A percentile compares a stretch with the other conserved stretches of the same genome.
Conservation (phyloP, 768 basidiomycete species). For the Termitomyces bulborhizus region DNA sequence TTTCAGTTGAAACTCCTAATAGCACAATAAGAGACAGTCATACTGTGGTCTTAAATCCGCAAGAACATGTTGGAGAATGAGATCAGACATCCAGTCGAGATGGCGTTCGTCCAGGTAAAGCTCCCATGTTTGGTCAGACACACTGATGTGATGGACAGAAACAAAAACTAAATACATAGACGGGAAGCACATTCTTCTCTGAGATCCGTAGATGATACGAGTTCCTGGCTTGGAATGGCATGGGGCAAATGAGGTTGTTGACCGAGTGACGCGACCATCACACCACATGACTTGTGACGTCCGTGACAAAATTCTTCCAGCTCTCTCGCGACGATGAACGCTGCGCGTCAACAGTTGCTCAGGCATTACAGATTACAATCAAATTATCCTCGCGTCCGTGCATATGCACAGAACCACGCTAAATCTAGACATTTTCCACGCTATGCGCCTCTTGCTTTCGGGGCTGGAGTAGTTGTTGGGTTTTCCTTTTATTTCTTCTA, state of each 20-base stretch:
- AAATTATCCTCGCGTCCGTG: not conserved
- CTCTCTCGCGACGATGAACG: constrained; percentile 7
- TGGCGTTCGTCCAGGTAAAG: constrained; percentile 83
- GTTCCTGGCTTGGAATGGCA: constrained; percentile 71
- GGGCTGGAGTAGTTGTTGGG: constrained; percentile 23
- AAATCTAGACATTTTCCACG: not conserved
- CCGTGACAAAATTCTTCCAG: constrained; percentile 5
- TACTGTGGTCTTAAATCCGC: constrained; percentile 71
- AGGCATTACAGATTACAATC: constrained; percentile 2
- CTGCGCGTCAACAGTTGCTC: constrained; percentile 4
- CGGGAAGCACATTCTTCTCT: constrained; percentile 62
- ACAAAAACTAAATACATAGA: constrained; percentile 41
- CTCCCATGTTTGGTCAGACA: not conserved
- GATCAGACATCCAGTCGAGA: constrained; percentile 87
- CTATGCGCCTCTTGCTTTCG: constrained; percentile 2
- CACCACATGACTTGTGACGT: constrained; percentile 10
- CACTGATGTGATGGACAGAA: constrained; percentile 20
- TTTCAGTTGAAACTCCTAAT: constrained; percentile 11
- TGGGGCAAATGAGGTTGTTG: constrained; percentile 15
- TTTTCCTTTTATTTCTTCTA: constrained; percentile 47
- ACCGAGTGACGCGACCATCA: constrained; percentile 9
- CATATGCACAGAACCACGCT: constrained; percentile 1
- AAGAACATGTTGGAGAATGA: constrained; percentile 72
- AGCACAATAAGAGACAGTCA: constrained; percentile 3
- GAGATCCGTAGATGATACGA: constrained; percentile 81